phyloP scores from a whole-genome alignment of 805 yeast species.

The Millerozyma acaciae region DNA sequence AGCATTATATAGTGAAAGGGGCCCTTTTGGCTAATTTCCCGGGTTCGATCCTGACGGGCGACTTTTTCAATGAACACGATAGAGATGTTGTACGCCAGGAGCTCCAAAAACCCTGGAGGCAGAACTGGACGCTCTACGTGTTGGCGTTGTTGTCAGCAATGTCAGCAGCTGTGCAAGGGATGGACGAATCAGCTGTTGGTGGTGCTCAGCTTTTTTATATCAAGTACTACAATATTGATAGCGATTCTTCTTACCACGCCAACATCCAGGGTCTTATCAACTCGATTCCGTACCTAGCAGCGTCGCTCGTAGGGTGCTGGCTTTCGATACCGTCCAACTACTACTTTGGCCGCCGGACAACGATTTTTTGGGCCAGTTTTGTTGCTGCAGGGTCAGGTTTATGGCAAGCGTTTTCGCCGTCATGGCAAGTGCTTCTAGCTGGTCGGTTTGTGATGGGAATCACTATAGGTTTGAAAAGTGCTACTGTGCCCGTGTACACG shows the following conservation, averaged over 20 bases:
- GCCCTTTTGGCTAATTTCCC: not conserved
- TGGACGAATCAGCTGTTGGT: conserved; percentile 16
- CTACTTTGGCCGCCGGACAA: conserved; percentile 10
- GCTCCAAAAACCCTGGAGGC: not conserved
- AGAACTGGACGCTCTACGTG: not conserved
- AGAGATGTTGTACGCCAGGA: not conserved
- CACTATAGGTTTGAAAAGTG: conserved; percentile 12
- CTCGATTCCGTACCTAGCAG: conserved; percentile 10
- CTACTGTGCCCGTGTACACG: conserved; percentile 12
- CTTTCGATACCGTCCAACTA: conserved; percentile 6
- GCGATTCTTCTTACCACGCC: conserved; percentile 1
- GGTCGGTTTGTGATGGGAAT: conserved; percentile 13
- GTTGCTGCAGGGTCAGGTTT: conserved; percentile 8
- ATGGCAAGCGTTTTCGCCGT: conserved; percentile 14
- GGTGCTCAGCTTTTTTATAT: conserved; percentile 13
- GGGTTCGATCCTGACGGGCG: not conserved
- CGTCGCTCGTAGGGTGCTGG: conserved; percentile 9
- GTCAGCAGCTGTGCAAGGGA: conserved; percentile 8
- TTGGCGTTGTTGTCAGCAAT: not conserved
- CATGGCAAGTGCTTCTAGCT: conserved; percentile 8
- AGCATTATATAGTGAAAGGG: not conserved
- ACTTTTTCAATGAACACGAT: not conserved
- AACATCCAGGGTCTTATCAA: conserved; percentile 11
- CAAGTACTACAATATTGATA: conserved; percentile 2
- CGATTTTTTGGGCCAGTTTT: conserved; percentile 9